A percentile compares a stretch with the other conserved stretches of the same genome.
phyloP scores from a whole-genome alignment of 75 land plant species.

The Larix kaempferi region DNA sequence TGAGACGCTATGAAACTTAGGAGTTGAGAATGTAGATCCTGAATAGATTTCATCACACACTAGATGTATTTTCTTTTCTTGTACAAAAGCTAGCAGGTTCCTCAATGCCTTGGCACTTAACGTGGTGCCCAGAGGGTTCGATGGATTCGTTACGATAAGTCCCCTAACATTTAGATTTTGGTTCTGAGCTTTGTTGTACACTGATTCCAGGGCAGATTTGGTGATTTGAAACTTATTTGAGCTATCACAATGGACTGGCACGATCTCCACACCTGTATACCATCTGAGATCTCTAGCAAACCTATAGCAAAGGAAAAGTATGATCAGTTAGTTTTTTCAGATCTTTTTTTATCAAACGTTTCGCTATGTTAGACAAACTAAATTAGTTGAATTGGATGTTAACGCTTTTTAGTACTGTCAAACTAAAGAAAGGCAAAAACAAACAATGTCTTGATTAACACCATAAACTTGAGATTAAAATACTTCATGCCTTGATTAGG shows the following conservation, averaged over 20 bases:
- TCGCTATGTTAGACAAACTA: no score
- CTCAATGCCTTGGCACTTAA: constrained; percentile 19
- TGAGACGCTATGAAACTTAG: constrained; percentile 34
- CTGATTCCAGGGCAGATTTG: constrained; percentile 45
- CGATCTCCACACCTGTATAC: constrained; percentile 59
- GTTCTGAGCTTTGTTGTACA: constrained; percentile 29
- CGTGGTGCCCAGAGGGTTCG: constrained; percentile 48
- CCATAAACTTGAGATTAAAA: no score
- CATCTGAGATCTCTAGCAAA: no score
- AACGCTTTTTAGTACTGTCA: no score
- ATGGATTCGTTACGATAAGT: constrained; percentile 44
- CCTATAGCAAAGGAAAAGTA: no score
- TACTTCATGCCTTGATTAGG: no score
- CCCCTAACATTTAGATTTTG: constrained; percentile 33
- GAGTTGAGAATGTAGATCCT: constrained; percentile 27
- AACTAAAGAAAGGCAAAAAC: no score
- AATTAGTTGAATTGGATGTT: no score
- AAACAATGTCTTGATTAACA: no score
- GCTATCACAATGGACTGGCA: constrained; percentile 54
- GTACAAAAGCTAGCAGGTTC: constrained; percentile 30
- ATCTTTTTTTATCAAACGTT: no score
- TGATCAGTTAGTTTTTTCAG: no score
- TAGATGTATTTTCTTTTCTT: constrained; percentile 40
- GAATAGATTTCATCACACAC: constrained; percentile 59
- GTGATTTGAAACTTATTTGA: constrained; percentile 33